Evolutionary conservation across 2,329 filamentous ascomycete species (phyloP), one percentile per base, ranked within the genome.

Genomic region (Diplodia sapinea): DNA sequence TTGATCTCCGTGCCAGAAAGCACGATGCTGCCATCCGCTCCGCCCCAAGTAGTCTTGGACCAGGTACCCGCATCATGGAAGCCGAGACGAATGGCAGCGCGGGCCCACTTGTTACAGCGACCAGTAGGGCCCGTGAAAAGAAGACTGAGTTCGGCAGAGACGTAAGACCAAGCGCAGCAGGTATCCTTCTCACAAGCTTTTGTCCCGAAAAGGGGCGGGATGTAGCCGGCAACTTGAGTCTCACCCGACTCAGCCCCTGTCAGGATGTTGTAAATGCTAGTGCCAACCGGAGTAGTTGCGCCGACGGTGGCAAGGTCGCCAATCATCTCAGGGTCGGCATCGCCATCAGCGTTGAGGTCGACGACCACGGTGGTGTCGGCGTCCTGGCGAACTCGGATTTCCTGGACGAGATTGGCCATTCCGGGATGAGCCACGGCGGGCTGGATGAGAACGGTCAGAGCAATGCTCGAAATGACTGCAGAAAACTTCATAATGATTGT

Each of bases 21-120:
- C 15, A 79, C 68, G 9, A 82, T 72, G 1, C 78, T 80, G 43
- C 80, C 80, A 65, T 82, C 80, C 17, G 79, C 80, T 47, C 80
- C 80, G n/a, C 76, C 76, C 15, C 78, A 75, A 2, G 71, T 71
- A 33, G 70, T 69, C 43, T 73, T 73, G 33, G 76, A 73, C 76
- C 76, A 78, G 7, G 74, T 68, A 11, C 74, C 76, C 2, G 76
- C 76, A 69, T 76, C 74, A 64, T 80, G 75, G 67, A 77, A 77
- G 17, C 74, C 73, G 20, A 71, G 74, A 11, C 75, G 71, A n/a
- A 76, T 76, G 29, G 74, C 74, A 15, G 70, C 71, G 26, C 75
- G 70, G 2, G 75, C 74, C 9, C 70, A 64, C 56, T 74, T 70
- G 59, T 72, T 77, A 62, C 74, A 76, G 66, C 74, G 68, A 12